Conservation (phyloP, 2,329 filamentous ascomycete genomes). For the Neonectria neomacrospora region DNA sequence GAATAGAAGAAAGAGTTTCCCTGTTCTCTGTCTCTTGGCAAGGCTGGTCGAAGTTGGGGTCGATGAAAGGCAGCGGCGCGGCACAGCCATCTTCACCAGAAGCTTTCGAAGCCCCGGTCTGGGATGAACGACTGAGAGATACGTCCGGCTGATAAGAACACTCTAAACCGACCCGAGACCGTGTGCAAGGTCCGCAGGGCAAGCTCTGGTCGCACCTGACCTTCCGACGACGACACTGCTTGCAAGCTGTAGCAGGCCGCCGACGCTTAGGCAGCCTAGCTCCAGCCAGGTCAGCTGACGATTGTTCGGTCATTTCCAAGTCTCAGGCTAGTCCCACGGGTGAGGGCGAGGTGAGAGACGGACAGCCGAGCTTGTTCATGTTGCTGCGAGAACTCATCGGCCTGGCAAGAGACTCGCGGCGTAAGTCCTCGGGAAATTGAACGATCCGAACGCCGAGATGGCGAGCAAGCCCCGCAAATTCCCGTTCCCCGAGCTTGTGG, state of each 20-base stretch:
- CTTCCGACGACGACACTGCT: background rate
- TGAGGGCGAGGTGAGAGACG: background rate
- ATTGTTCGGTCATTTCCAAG: background rate
- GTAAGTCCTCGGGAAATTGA: background rate
- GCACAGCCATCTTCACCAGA: background rate
- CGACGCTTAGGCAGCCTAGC: background rate
- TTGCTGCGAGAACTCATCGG: background rate
- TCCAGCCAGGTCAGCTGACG: background rate
- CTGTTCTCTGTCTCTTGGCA: no score
- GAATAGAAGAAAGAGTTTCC: no score
- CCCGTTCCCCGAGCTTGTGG: background rate
- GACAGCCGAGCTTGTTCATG: background rate
- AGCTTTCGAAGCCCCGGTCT: background rate
- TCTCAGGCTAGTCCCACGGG: background rate
- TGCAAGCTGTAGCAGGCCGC: background rate
- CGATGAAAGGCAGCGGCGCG: no score
- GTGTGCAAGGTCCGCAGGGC: background rate
- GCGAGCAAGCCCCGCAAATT: background rate
- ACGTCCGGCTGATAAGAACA: background rate
- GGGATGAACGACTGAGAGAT: background rate
- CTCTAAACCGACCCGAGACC: background rate
- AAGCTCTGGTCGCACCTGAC: background rate
- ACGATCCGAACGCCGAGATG: background rate
- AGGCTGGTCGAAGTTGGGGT: background rate
- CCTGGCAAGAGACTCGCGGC: background rate